Evolutionary conservation across 257 asterid species (phyloP).

Genomic region (Solanum chiquidenum): DNA sequence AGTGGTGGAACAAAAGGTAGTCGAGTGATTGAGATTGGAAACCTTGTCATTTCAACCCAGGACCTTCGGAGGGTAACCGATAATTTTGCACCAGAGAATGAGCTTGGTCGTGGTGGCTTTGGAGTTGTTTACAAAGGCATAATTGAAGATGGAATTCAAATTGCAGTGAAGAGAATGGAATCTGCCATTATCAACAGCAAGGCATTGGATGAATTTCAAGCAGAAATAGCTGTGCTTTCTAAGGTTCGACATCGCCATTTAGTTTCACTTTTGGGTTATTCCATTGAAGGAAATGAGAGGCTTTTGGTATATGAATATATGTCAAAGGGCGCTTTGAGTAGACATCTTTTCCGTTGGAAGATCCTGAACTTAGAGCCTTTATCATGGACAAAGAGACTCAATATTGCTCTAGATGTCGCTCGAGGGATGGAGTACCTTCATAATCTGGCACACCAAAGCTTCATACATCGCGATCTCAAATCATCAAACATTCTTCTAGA

Average conservation of each 20-base stretch:
- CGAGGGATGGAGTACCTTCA: slow-evolving; percentile 78
- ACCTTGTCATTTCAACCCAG: slow-evolving; percentile 32
- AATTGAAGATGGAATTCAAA: slow-evolving; percentile 36
- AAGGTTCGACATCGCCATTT: slow-evolving; percentile 70
- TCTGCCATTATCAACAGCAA: slow-evolving; percentile 31
- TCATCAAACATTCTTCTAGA: slow-evolving; percentile 64
- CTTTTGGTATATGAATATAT: slow-evolving; percentile 67
- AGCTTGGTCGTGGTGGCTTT: slow-evolving; percentile 77
- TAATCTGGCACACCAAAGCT: slow-evolving; percentile 52
- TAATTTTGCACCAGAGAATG: slow-evolving; percentile 49
- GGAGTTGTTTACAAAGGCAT: slow-evolving; percentile 70
- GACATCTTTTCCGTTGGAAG: slow-evolving; percentile 68
- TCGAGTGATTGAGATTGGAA: slow-evolving; percentile 28
- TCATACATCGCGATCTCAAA: slow-evolving; percentile 80
- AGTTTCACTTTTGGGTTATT: slow-evolving; percentile 62
- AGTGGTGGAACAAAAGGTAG: slow-evolving; percentile 15
- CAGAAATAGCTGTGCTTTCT: slow-evolving; percentile 72
- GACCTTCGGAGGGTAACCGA: slow-evolving; percentile 43
- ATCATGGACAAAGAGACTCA: slow-evolving; percentile 56
- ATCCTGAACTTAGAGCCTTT: slow-evolving; percentile 40
- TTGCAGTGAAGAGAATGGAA: slow-evolving; percentile 82
- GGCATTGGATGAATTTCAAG: slow-evolving; percentile 58
- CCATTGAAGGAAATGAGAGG: slow-evolving; percentile 55
- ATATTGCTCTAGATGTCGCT: slow-evolving; percentile 73
- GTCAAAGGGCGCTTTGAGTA: slow-evolving; percentile 71